These are phyloP conservation scores for Pseudogymnoascus sp. DNA, from an alignment of 2,329 filamentous ascomycete species.

Conservation along the genomic window DNA sequence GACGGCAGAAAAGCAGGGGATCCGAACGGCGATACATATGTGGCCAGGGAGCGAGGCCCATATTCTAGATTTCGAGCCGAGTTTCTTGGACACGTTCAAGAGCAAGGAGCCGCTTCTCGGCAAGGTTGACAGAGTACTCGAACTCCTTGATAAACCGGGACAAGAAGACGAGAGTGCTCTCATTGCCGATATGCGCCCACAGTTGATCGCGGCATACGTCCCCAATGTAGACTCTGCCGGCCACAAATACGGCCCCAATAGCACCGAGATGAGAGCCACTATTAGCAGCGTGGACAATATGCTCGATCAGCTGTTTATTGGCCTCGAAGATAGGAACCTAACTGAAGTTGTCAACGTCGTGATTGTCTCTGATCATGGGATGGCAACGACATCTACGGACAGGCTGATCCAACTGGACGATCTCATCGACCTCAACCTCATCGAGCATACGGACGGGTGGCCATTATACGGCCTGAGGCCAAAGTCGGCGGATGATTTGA, in stretches of 20 bases:
- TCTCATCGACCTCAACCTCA: constrained; percentile 66
- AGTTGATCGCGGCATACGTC: constrained; percentile 90
- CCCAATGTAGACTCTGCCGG: constrained; percentile 85
- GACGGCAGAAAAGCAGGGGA: constrained; percentile 75
- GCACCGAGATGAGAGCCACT: constrained; percentile 75
- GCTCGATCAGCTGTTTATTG: constrained; percentile 68
- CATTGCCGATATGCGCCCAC: constrained; percentile 59
- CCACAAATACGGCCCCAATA: constrained; percentile 87
- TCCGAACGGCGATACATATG: constrained; percentile 86
- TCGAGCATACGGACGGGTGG: constrained; percentile 89
- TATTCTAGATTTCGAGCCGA: constrained; percentile 66
- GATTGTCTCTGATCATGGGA: constrained; percentile 95
- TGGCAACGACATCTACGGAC: constrained; percentile 82
- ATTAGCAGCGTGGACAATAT: constrained; percentile 77
- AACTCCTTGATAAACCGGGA: constrained; percentile 78
- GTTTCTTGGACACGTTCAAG: constrained; percentile 79
- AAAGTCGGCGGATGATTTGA: constrained; percentile 59
- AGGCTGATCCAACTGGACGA: constrained; percentile 87
- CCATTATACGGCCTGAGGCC: constrained; percentile 83
- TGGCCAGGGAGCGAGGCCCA: constrained; percentile 95
- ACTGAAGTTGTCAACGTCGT: constrained; percentile 88
- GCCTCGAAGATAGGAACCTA: constrained; percentile 73
- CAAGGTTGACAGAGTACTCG: constrained; percentile 74
- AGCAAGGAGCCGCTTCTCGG: constrained; percentile 63
- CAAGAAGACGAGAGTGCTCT: constrained; percentile 49